Evolutionary conservation across 192 early-diverging fungal genomes (phyloP).

Genomic region (Coemansia aciculifera): DNA sequence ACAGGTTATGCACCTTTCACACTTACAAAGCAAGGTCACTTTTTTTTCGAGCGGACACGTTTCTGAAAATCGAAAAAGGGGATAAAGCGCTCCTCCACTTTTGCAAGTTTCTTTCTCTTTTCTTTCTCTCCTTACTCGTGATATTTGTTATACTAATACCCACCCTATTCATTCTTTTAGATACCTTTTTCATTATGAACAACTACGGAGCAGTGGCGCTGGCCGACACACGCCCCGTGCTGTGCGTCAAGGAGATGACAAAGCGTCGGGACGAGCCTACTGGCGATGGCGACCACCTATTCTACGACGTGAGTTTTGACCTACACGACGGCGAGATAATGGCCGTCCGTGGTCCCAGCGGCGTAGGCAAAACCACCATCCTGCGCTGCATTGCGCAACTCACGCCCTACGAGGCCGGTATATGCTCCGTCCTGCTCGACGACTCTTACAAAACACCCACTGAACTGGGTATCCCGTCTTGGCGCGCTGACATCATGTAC

Average conservation of each 20-base stretch:
- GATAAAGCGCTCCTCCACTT: neutral
- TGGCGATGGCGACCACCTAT: slow-evolving; percentile 33
- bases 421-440: slow-evolving; percentile 51
- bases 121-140: neutral
- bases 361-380: slow-evolving; percentile 81
- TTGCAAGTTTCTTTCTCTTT: neutral
- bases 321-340: slow-evolving; percentile 60
- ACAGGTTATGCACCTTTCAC: no score
- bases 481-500: slow-evolving; percentile 80
- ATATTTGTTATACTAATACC: neutral
- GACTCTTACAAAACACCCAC: slow-evolving; percentile 36
- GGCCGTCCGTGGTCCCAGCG: slow-evolving; percentile 68
- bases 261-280: slow-evolving; percentile 32
- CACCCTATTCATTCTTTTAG: neutral
- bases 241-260: slow-evolving; percentile 42
- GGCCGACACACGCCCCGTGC: slow-evolving; percentile 15
- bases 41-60: no score
- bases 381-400: slow-evolving; percentile 81
- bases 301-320: slow-evolving; percentile 59
- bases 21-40: no score
- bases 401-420: slow-evolving; percentile 63
- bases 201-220: slow-evolving; percentile 20
- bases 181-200: neutral
- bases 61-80: neutral
- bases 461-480: slow-evolving; percentile 65